Evolutionary conservation across 164 flowering plant genomes (phyloP), one percentile per base, ranked within the genome.

Genomic region (Vitis labrusca): DNA sequence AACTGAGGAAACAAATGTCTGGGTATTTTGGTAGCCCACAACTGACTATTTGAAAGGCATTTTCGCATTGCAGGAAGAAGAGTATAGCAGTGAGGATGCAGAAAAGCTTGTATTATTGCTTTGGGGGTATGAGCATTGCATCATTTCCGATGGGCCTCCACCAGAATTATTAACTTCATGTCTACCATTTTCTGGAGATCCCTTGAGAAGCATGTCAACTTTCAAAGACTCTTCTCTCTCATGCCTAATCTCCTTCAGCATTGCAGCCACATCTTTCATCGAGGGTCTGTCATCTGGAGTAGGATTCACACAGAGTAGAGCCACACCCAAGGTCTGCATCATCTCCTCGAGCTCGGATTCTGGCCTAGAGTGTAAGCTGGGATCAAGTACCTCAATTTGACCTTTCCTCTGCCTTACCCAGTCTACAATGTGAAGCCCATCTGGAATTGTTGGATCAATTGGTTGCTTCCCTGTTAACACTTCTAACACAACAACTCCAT

Each of bases 401-500:
- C 80, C 81, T 63, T 79, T 80, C 75, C 71, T 82, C 49, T 78
- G 87, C 69, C 90, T 80, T 48, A 85, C 88, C 91, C 91, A 89
- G 59, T 89, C 91, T 15, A 89, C 91, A 9, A 89, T 75, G 76
- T 87, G 93, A n/a, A 81, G 83, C 14, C 93, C 93, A 14, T 86
- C 87, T 0, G 89, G 89, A 61, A 87, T 86, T 1, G 93, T 89
- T 4, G 91, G 91, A 68, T 89, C 93, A 9, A 87, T 86, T 1
- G 93, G 93, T 54, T 86, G 93, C 72, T 87, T 89, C 19, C 93
- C 90, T 2, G 93, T 87, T 49, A 89, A 56, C 9, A 89, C 87
- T 72, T 89, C 93, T 50, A 89, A 63, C 57, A 85, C 77, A 6
- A 89, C 93, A 0, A 89, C 86, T 3, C 94, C 89, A 60, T 74